phyloP scores from a whole-genome alignment of 768 basidiomycete genomes.

The Boletus sp. region DNA sequence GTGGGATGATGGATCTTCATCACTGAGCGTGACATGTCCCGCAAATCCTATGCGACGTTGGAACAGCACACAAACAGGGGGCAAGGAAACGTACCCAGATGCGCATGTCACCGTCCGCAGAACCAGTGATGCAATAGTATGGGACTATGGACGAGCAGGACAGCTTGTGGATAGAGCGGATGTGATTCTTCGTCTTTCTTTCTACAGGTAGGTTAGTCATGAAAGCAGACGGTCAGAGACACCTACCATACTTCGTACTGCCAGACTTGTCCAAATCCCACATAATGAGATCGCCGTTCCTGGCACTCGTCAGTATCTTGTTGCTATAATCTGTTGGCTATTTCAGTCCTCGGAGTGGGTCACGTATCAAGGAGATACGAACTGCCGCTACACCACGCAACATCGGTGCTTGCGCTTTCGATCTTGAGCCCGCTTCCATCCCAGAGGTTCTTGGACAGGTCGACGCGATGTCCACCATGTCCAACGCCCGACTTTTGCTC shows the following conservation, averaged over 20 bases:
- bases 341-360: background rate
- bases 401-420: slow-evolving; percentile 74
- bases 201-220: slow-evolving; percentile 41
- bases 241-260: slow-evolving; percentile 65
- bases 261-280: slow-evolving; percentile 76
- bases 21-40: slow-evolving; percentile 64
- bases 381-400: slow-evolving; percentile 77
- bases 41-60: slow-evolving; percentile 53
- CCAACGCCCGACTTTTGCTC: slow-evolving; percentile 56
- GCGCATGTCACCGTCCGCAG: slow-evolving; percentile 76
- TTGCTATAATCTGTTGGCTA: slow-evolving; percentile 55
- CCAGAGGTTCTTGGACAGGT: slow-evolving; percentile 75
- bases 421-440: slow-evolving; percentile 73
- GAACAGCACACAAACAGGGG: background rate
- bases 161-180: slow-evolving; percentile 67
- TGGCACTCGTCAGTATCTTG: slow-evolving; percentile 76
- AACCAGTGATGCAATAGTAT: slow-evolving; percentile 74
- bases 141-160: slow-evolving; percentile 65
- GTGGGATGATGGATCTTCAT: slow-evolving; percentile 70
- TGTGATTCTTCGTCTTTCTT: slow-evolving; percentile 62
- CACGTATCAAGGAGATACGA: slow-evolving; percentile 21
- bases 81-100: slow-evolving; percentile 57
- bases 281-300: slow-evolving; percentile 79
- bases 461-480: slow-evolving; percentile 62
- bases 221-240: slow-evolving; percentile 4